Evolutionary conservation across 1,284 basidiomycete species (phyloP).

Genomic region (Puccinia hordei): DNA sequence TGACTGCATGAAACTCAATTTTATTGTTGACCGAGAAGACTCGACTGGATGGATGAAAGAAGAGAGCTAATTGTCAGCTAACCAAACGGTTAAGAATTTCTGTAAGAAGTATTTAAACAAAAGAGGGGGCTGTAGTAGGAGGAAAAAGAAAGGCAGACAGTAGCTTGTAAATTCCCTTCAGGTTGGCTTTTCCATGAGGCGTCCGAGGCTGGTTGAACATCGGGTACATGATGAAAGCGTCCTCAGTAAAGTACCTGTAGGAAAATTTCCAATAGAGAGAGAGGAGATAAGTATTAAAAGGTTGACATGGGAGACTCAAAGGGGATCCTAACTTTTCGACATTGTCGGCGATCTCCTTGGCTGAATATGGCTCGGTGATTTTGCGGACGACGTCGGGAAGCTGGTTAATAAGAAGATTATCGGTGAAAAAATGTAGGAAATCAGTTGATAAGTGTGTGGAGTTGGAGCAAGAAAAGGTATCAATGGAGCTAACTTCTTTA

Average conservation of each 20-base stretch:
- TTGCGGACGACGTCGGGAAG: constrained; percentile 23
- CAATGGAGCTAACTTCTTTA: constrained; percentile 27
- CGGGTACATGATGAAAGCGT: constrained; percentile 39
- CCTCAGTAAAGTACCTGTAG: constrained; percentile 43
- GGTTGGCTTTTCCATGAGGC: constrained; percentile 12
- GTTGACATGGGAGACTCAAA: neutral
- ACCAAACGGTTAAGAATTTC: neutral
- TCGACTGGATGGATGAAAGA: constrained; percentile 20
- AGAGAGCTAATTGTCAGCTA: neutral
- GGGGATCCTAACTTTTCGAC: constrained; percentile 15
- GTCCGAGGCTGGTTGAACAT: constrained; percentile 35
- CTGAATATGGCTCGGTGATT: constrained; percentile 36
- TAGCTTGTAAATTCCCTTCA: constrained; percentile 46
- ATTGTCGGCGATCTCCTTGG: constrained; percentile 27
- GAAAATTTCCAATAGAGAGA: neutral
- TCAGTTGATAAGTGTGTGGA: neutral
- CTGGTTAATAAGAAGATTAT: neutral
- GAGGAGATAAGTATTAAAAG: neutral
- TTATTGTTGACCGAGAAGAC: constrained; percentile 32
- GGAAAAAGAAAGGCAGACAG: neutral
- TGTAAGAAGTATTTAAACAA: too few relatives aligned
- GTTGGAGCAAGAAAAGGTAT: too few relatives aligned
- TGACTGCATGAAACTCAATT: constrained; percentile 41
- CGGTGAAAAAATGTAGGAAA: neutral
- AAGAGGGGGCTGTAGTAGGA: neutral